Evolutionary conservation across 208 protist genomes (phyloP).

Genomic region (Crithidia sp.): DNA sequence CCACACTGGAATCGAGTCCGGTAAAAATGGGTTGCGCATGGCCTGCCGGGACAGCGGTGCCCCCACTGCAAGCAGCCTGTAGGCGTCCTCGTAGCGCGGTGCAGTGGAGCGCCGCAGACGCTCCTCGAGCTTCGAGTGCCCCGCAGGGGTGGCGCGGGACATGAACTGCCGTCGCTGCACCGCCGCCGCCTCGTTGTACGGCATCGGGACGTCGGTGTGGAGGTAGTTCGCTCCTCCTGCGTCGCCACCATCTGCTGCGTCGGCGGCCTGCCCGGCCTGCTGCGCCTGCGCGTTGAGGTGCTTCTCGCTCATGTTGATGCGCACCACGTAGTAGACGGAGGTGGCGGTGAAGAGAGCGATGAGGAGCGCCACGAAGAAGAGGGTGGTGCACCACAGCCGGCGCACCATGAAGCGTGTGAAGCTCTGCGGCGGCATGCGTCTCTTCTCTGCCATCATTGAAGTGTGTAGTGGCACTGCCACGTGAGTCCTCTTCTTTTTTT

Average conservation of each 20-base stretch:
- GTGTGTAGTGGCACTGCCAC: too few relatives aligned
- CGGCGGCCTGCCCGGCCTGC: neutral
- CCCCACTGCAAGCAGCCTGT: slow-evolving; percentile 10
- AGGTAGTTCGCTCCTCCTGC: neutral
- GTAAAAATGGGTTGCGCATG: slow-evolving; percentile 31
- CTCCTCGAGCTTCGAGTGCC: neutral
- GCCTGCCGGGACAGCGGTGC: slow-evolving; percentile 13
- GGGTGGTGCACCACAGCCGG: slow-evolving; percentile 8
- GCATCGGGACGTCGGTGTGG: neutral
- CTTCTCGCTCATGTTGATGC: slow-evolving; percentile 23
- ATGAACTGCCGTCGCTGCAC: neutral
- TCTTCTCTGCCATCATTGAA: too few relatives aligned
- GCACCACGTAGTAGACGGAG: slow-evolving; percentile 33
- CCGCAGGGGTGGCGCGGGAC: slow-evolving; percentile 7
- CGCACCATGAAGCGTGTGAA: slow-evolving; percentile 22
- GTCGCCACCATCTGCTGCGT: neutral
- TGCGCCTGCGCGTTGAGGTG: neutral
- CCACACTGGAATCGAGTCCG: slow-evolving; percentile 19
- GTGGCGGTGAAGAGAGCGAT: slow-evolving; percentile 9
- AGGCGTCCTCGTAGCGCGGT: neutral
- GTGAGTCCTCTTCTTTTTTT: neutral
- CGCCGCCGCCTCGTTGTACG: neutral
- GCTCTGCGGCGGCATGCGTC: neutral
- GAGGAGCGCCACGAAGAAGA: slow-evolving; percentile 21
- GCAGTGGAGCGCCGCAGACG: neutral